phyloP scores from a whole-genome alignment of 2,329 filamentous ascomycete genomes.

The Pyricularia pennisetigena region DNA sequence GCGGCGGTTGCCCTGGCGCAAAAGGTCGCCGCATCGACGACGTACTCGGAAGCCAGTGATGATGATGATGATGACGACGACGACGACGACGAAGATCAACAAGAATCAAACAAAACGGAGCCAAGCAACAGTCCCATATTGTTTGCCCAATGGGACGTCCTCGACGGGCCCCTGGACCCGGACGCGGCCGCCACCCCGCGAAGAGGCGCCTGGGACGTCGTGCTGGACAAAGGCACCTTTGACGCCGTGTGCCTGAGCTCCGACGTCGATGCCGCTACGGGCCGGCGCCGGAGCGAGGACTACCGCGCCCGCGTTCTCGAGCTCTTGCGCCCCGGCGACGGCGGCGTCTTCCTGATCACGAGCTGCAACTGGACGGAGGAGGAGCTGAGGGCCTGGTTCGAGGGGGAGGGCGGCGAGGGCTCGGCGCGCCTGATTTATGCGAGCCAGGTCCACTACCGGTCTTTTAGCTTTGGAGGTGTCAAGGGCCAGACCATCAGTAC shows the following conservation, averaged over 20 bases:
- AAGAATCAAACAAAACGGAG: slow-evolving; percentile 11
- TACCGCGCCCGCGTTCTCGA: slow-evolving; percentile 61
- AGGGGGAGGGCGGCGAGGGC: slow-evolving; percentile 20
- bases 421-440: slow-evolving; percentile 44
- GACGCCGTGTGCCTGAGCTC: slow-evolving; percentile 79
- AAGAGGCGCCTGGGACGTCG: slow-evolving; percentile 65
- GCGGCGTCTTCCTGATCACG: slow-evolving; percentile 73
- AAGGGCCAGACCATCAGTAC: slow-evolving; percentile 86
- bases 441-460: slow-evolving; percentile 67
- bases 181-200: slow-evolving; percentile 16
- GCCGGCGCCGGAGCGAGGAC: slow-evolving; percentile 56
- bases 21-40: slow-evolving; percentile 40
- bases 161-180: slow-evolving; percentile 29
- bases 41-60: slow-evolving; percentile 5
- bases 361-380: slow-evolving; percentile 98
- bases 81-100: slow-evolving; percentile 10
- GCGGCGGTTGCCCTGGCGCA: slow-evolving; percentile 65
- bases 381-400: slow-evolving; percentile 77
- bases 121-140: slow-evolving; percentile 18
- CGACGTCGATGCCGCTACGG: slow-evolving; percentile 31
- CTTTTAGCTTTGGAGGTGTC: slow-evolving; percentile 80
- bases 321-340: slow-evolving; percentile 62
- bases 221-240: slow-evolving; percentile 97
- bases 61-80: neutral
- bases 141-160: slow-evolving; percentile 54